These are phyloP conservation scores for Colletotrichum cuscutae DNA, from an alignment of 2,329 filamentous ascomycete genomes.

Conservation along the genomic window DNA sequence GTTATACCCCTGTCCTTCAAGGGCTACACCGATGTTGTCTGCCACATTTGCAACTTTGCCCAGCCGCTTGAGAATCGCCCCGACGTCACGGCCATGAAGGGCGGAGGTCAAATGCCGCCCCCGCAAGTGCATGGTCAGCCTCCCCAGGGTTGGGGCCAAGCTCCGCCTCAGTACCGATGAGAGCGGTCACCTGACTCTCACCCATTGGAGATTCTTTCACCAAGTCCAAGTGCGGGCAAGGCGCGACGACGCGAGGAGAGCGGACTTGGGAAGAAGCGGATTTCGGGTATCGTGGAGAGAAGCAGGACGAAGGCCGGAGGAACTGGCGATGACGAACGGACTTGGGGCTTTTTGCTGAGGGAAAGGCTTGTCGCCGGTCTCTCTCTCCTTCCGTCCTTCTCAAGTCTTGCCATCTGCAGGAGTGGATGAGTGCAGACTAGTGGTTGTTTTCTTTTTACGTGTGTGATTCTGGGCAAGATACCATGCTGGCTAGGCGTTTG, in stretches of 20 bases:
- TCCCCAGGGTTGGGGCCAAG: constrained; percentile 46
- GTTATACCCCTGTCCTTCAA: constrained; percentile 76
- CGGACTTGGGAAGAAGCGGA: background rate
- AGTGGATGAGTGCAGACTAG: background rate
- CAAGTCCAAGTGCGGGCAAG: background rate
- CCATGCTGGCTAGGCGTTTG: constrained; percentile 25
- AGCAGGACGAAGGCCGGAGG: background rate
- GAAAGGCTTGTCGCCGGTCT: background rate
- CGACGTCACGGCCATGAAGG: constrained; percentile 65
- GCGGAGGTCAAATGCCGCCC: constrained; percentile 47
- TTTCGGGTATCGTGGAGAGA: background rate
- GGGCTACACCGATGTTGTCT: constrained; percentile 76
- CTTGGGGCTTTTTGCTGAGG: background rate
- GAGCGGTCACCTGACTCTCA: background rate
- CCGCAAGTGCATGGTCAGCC: constrained; percentile 45
- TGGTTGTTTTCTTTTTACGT: background rate
- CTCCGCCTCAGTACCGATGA: constrained; percentile 34
- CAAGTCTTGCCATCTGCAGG: background rate
- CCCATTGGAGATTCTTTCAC: background rate
- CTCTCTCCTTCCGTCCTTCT: background rate
- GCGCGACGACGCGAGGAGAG: background rate
- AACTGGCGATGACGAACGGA: background rate
- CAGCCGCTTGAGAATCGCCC: constrained; percentile 71
- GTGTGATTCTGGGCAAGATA: constrained; percentile 18
- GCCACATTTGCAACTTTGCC: constrained; percentile 80